Percentiles rank a stretch among this genome's conserved stretches.
These are phyloP conservation scores for Geotrichum restrictum DNA, from an alignment of 1,139 yeast species.

Conservation along the genomic window DNA sequence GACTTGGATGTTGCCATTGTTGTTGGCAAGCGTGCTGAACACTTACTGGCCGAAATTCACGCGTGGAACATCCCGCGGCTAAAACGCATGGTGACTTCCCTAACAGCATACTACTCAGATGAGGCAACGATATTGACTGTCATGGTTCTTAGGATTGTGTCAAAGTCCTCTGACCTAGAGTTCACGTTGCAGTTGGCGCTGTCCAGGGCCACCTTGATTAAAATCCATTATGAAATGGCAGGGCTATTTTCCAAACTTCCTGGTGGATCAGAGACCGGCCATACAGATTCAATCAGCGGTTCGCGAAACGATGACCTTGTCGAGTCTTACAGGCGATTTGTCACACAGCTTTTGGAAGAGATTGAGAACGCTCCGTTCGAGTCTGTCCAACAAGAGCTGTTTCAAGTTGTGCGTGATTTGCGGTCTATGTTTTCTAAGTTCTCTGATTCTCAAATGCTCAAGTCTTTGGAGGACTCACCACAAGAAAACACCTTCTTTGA, in stretches of 20 bases:
- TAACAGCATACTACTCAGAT: conserved; percentile 32
- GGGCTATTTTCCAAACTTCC: conserved; percentile 28
- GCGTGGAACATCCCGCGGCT: conserved; percentile 35
- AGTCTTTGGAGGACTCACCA: conserved; percentile 17
- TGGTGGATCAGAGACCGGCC: conserved; percentile 18
- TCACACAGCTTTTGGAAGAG: conserved; percentile 34
- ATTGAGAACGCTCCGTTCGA: conserved; percentile 36
- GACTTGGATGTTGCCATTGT: conserved; percentile 36
- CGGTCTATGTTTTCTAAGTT: conserved; percentile 36
- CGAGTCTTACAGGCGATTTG: conserved; percentile 35
- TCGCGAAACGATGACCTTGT: conserved; percentile 23
- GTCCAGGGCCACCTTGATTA: conserved; percentile 36
- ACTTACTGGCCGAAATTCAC: conserved; percentile 32
- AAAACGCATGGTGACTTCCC: conserved; percentile 31
- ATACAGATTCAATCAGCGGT: not conserved
- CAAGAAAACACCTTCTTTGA: conserved; percentile 4
- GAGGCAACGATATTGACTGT: conserved; percentile 37
- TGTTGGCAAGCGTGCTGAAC: conserved; percentile 33
- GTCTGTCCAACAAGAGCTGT: conserved; percentile 37
- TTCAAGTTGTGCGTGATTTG: conserved; percentile 38
- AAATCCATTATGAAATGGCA: conserved; percentile 37
- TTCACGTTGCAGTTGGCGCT: conserved; percentile 35
- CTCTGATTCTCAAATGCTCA: conserved; percentile 23
- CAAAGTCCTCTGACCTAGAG: conserved; percentile 33
- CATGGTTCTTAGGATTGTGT: conserved; percentile 35